Percentiles rank a stretch among this genome's conserved stretches.
These are phyloP conservation scores for Podospora bellae-mahoneyi DNA, from an alignment of 495 filamentous ascomycete genomes.

Conservation along the genomic window DNA sequence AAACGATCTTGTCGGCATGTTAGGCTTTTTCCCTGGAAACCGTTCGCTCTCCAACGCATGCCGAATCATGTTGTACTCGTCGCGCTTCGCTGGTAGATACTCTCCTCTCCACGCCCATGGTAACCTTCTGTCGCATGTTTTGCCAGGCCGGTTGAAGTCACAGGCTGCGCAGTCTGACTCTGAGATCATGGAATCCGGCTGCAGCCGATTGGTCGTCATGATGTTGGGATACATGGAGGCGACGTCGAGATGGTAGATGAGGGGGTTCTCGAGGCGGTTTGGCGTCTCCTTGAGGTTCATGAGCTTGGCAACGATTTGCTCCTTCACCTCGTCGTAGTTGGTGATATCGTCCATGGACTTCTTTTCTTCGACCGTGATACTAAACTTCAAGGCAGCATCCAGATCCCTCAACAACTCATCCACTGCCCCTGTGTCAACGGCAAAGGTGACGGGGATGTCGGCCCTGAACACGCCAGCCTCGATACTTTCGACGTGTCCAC, in stretches of 20 bases:
- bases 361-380: slow-evolving; percentile 89
- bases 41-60: slow-evolving; percentile 88
- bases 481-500: slow-evolving; percentile 98
- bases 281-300: slow-evolving; percentile 74
- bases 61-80: slow-evolving; percentile 99
- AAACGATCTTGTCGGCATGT: slow-evolving; percentile 67
- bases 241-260: slow-evolving; percentile 97
- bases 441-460: slow-evolving; percentile 92
- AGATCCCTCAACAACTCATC: slow-evolving; percentile 85
- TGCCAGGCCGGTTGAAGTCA: slow-evolving; percentile 96
- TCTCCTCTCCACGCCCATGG: slow-evolving; percentile 99
- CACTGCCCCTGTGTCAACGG: slow-evolving; percentile 77
- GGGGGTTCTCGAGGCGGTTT: slow-evolving; percentile 74
- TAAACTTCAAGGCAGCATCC: slow-evolving; percentile 87
- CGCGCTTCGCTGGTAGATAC: slow-evolving; percentile 89
- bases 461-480: slow-evolving; percentile 96
- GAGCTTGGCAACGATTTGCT: slow-evolving; percentile 72
- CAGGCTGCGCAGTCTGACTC: slow-evolving; percentile 96
- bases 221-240: slow-evolving; percentile 99
- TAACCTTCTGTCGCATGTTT: slow-evolving; percentile 91
- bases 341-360: slow-evolving; percentile 85
- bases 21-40: slow-evolving; percentile 75
- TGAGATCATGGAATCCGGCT: slow-evolving; percentile 96
- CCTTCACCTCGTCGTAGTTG: slow-evolving; percentile 91
- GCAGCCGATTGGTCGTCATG: slow-evolving; percentile 98